Percentiles rank a stretch among this genome's conserved stretches.
These are phyloP conservation scores for Halophytophthora polymorphica DNA, from an alignment of 352 stramenopile species.

Conservation along the genomic window DNA sequence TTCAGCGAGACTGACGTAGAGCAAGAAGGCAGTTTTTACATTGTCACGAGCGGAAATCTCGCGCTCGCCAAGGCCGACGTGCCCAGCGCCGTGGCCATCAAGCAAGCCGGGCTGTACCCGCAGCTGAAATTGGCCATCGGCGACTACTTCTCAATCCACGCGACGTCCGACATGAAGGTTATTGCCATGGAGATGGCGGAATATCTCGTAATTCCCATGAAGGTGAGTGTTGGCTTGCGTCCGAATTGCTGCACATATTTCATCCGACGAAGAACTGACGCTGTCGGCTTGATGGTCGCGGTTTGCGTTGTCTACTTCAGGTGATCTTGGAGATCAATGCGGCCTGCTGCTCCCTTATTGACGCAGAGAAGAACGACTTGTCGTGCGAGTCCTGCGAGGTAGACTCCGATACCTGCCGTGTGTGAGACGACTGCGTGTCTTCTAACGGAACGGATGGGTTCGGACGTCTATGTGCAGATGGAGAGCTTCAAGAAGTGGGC, in stretches of 20 bases:
- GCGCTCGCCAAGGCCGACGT: slow-evolving; percentile 28
- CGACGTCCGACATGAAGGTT: slow-evolving; percentile 47
- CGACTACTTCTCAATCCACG: slow-evolving; percentile 56
- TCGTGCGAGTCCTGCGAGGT: slow-evolving; percentile 40
- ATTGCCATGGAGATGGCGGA: slow-evolving; percentile 67
- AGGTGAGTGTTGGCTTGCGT: slow-evolving; percentile 13
- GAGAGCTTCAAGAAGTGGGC: slow-evolving; percentile 79
- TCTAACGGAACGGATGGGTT: background rate
- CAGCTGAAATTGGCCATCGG: slow-evolving; percentile 66
- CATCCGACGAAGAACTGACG: background rate
- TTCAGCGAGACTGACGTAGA: slow-evolving; percentile 5
- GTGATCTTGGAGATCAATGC: slow-evolving; percentile 31
- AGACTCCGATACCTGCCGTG: background rate
- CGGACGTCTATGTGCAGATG: slow-evolving; percentile 22
- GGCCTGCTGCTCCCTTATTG: slow-evolving; percentile 31
- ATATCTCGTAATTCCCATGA: slow-evolving; percentile 54
- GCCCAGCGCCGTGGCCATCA: slow-evolving; percentile 39
- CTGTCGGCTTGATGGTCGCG: slow-evolving; percentile 2
- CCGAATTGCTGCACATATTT: background rate
- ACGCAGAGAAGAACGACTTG: slow-evolving; percentile 37
- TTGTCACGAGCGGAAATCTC: slow-evolving; percentile 60
- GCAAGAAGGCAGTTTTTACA: slow-evolving; percentile 51
- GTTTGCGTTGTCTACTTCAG: slow-evolving; percentile 8
- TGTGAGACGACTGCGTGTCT: background rate
- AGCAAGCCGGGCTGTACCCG: slow-evolving; percentile 48